Percentiles rank a stretch among this genome's conserved stretches.
Evolutionary conservation across 495 filamentous ascomycete genomes (phyloP).

Genomic region (Cryomyces antarcticus): DNA sequence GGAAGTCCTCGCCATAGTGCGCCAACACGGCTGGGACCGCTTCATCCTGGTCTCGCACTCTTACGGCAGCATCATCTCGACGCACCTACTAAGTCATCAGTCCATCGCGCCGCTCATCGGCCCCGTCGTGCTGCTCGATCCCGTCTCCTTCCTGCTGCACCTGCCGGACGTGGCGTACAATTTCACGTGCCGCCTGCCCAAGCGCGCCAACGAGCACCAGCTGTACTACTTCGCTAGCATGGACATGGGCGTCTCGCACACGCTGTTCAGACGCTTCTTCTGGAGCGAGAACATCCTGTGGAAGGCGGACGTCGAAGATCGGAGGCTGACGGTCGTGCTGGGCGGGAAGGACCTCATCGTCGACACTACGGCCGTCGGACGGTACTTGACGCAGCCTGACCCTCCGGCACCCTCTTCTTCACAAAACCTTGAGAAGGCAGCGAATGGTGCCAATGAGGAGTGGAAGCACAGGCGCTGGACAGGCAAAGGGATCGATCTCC

Average conservation of each 20-base stretch:
- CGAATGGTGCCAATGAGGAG: neutral
- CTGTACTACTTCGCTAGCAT: slow-evolving; percentile 47
- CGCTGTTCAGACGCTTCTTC: slow-evolving; percentile 40
- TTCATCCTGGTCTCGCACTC: slow-evolving; percentile 37
- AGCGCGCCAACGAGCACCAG: slow-evolving; percentile 38
- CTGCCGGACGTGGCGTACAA: slow-evolving; percentile 53
- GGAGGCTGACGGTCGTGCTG: slow-evolving; percentile 33
- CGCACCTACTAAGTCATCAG: slow-evolving; percentile 34
- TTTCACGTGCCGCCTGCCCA: slow-evolving; percentile 26
- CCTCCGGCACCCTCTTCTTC: neutral
- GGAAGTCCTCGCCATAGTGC: slow-evolving; percentile 31
- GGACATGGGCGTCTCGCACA: slow-evolving; percentile 40
- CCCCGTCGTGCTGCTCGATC: slow-evolving; percentile 37
- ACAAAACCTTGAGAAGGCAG: neutral
- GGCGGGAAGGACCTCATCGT: slow-evolving; percentile 44
- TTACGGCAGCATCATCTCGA: slow-evolving; percentile 37
- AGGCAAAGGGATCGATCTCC: slow-evolving; percentile 32
- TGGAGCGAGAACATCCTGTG: slow-evolving; percentile 48
- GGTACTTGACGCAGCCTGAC: slow-evolving; percentile 26
- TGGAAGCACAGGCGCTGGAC: slow-evolving; percentile 27
- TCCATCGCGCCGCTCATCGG: slow-evolving; percentile 22
- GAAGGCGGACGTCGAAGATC: slow-evolving; percentile 33
- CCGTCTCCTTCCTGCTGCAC: slow-evolving; percentile 44
- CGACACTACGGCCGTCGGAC: slow-evolving; percentile 32
- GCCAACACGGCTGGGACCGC: slow-evolving; percentile 30